Percentiles rank a stretch among this genome's conserved stretches.
Evolutionary conservation across 257 asterid genomes (phyloP).

Genomic region (Eucommia ulmoides): DNA sequence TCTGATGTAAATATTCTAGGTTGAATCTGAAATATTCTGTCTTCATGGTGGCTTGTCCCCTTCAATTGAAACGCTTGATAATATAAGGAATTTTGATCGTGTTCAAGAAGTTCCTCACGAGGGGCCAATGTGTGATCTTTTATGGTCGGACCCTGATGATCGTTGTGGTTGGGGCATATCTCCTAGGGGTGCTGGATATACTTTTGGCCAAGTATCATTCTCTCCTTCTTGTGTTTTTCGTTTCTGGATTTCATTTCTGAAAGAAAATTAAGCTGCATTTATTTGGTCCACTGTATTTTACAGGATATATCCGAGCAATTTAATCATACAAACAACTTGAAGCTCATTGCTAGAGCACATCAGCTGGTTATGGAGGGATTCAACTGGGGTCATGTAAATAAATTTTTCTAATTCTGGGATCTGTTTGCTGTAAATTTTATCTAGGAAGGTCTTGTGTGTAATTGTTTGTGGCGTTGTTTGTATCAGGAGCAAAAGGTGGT

Average conservation of each 20-base stretch:
- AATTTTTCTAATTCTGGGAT: slow-evolving; percentile 2
- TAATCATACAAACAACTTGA: slow-evolving; percentile 57
- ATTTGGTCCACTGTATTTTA: slow-evolving; percentile 9
- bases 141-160: slow-evolving; percentile 90
- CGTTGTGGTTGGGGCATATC: slow-evolving; percentile 88
- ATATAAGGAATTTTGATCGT: slow-evolving; percentile 62
- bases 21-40: slow-evolving; percentile 76
- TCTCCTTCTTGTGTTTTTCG: slow-evolving; percentile 1
- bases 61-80: slow-evolving; percentile 65
- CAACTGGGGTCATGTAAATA: slow-evolving; percentile 72
- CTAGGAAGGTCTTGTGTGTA: slow-evolving; percentile 1
- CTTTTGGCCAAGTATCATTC: slow-evolving; percentile 63
- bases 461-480: slow-evolving; percentile 9
- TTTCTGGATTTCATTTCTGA: not conserved
- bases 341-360: slow-evolving; percentile 79
- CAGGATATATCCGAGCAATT: slow-evolving; percentile 91
- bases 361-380: slow-evolving; percentile 91
- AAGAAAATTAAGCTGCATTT: slow-evolving; percentile 3
- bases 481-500: slow-evolving; percentile 80
- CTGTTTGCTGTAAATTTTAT: not conserved
- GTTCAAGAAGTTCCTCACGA: slow-evolving; percentile 91
- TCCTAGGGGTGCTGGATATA: slow-evolving; percentile 86
- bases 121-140: slow-evolving; percentile 81
- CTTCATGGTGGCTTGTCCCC: slow-evolving; percentile 87
- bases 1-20: too few species aligned